These are phyloP conservation scores for Cryptococcus hybrid DNA, from an alignment of 1,284 basidiomycete species.

Conservation along the genomic window DNA sequence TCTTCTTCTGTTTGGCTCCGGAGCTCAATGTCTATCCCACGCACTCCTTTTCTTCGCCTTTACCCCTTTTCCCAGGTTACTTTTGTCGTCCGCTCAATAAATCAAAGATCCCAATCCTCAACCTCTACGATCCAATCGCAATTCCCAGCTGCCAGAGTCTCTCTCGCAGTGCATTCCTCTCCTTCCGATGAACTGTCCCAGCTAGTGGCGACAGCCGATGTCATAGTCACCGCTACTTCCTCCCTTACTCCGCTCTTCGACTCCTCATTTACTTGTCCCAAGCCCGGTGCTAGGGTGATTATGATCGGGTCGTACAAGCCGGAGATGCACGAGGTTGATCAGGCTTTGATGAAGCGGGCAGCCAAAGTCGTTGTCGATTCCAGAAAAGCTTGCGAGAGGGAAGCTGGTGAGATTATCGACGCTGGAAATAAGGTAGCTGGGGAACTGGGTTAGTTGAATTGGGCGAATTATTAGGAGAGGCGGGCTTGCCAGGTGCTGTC, in stretches of 20 bases:
- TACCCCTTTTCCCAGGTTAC: constrained; percentile 60
- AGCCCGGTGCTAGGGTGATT: constrained; percentile 63
- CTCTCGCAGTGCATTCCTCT: constrained; percentile 1
- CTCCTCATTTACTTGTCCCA: constrained; percentile 9
- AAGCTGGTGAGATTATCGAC: constrained; percentile 74
- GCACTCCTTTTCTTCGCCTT: constrained; percentile 59
- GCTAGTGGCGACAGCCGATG: constrained; percentile 33
- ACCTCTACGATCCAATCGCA: constrained; percentile 47
- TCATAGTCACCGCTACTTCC: constrained; percentile 65
- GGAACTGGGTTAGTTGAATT: constrained; percentile 31
- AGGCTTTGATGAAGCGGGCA: constrained; percentile 57
- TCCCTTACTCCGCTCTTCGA: constrained; percentile 66
- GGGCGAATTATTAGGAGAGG: constrained; percentile 22
- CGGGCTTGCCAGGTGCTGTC: neutral
- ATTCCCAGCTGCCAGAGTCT: constrained; percentile 51
- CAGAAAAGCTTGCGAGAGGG: constrained; percentile 61
- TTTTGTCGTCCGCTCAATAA: constrained; percentile 64
- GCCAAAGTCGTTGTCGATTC: constrained; percentile 69
- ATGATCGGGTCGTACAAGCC: constrained; percentile 79
- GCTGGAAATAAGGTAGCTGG: constrained; percentile 45
- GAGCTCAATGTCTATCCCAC: constrained; percentile 62
- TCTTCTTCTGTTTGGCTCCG: constrained; percentile 72
- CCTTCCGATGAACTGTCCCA: constrained; percentile 18
- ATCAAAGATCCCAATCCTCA: constrained; percentile 57
- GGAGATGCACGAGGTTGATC: constrained; percentile 67